phyloP scores from a whole-genome alignment of 208 protist genomes.

The Acanthamoeba lenticulata region DNA sequence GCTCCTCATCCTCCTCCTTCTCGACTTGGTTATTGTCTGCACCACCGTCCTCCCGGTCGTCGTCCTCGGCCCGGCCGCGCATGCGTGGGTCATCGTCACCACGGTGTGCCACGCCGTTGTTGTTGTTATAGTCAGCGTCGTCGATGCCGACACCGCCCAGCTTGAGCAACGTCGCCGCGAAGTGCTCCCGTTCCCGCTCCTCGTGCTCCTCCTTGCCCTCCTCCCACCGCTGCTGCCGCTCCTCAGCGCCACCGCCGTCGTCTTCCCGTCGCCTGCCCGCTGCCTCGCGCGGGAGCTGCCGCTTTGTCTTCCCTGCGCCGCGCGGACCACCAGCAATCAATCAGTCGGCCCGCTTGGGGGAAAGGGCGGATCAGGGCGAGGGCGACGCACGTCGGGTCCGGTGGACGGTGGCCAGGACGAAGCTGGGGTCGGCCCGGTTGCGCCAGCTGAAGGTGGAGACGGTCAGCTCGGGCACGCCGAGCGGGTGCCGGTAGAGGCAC shows the following conservation, averaged over 20 bases:
- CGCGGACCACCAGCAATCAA: no score
- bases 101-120: no score
- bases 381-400: not conserved
- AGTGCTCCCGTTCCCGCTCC: not conserved
- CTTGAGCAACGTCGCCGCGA: not conserved
- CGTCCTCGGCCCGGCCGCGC: not conserved
- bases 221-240: no score
- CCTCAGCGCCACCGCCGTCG: no score
- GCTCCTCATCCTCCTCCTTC: not conserved
- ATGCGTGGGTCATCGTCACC: not conserved
- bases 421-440: slow-evolving; percentile 37
- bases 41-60: not conserved
- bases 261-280: not conserved
- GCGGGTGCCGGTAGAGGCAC: slow-evolving; percentile 30
- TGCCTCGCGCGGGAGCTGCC: not conserved
- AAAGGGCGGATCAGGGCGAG: not conserved
- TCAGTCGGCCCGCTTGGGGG: not conserved
- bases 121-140: no score
- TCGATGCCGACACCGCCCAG: no score
- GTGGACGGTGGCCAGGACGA: slow-evolving; percentile 51
- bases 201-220: not conserved
- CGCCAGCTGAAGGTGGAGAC: slow-evolving; percentile 60
- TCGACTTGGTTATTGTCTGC: not conserved
- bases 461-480: not conserved
- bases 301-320: not conserved